A percentile compares a stretch with the other conserved stretches of the same genome.
These are phyloP conservation scores for Gaeumannomyces sp. DNA, from an alignment of 2,329 filamentous ascomycete species.

Conservation along the genomic window DNA sequence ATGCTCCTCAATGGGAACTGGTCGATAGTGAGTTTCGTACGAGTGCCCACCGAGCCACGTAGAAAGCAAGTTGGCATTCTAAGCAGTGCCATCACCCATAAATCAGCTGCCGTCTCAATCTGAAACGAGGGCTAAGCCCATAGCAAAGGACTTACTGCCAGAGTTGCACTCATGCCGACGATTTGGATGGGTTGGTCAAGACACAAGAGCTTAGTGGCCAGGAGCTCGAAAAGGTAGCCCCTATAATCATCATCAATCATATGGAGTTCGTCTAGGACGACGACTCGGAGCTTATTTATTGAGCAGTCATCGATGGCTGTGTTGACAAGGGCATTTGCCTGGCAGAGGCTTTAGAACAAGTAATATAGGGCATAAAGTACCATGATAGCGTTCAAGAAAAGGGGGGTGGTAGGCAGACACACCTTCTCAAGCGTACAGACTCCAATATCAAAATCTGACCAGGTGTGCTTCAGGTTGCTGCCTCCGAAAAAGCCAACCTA, in stretches of 20 bases:
- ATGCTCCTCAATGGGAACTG: slow-evolving; percentile 70
- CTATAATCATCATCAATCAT: slow-evolving; percentile 74
- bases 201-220: slow-evolving; percentile 67
- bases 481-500: slow-evolving; percentile 65
- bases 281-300: slow-evolving; percentile 55
- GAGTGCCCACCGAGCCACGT: slow-evolving; percentile 65
- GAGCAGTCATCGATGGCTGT: slow-evolving; percentile 64
- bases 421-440: slow-evolving; percentile 77
- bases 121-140: not conserved
- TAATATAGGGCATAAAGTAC: slow-evolving; percentile 14
- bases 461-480: slow-evolving; percentile 58
- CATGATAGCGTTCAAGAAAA: not conserved
- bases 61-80: slow-evolving; percentile 63
- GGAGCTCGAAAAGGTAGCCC: slow-evolving; percentile 68
- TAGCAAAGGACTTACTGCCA: slow-evolving; percentile 47
- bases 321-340: slow-evolving; percentile 72
- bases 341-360: slow-evolving; percentile 9
- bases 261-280: slow-evolving; percentile 74
- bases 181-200: slow-evolving; percentile 63
- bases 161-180: slow-evolving; percentile 73
- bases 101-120: not conserved
- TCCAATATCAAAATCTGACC: slow-evolving; percentile 71
- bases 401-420: slow-evolving; percentile 10
- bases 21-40: slow-evolving; percentile 66
- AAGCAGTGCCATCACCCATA: slow-evolving; percentile 24